Percentiles rank a stretch among this genome's conserved stretches.
These are phyloP conservation scores for Solanum pinnatisectum DNA, from an alignment of 257 asterid species.

Conservation along the genomic window DNA sequence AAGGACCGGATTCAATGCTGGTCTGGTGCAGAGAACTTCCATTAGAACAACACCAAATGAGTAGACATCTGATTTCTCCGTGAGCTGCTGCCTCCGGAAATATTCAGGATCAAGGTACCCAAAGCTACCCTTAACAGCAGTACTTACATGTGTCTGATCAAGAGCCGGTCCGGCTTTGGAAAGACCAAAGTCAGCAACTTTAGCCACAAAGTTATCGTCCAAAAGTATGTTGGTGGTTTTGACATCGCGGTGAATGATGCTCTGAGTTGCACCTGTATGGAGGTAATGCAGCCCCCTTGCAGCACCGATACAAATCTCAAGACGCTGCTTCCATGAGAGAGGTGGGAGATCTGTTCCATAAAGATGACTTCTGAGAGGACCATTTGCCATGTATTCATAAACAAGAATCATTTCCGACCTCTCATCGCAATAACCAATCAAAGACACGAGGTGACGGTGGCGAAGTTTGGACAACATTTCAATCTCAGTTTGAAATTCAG, in stretches of 20 bases:
- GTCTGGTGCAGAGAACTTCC: conserved; percentile 46
- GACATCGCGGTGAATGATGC: conserved; percentile 42
- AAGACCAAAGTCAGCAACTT: conserved; percentile 45
- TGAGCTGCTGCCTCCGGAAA: conserved; percentile 41
- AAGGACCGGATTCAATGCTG: conserved; percentile 41
- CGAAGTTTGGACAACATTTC: conserved; percentile 45
- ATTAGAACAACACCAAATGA: conserved; percentile 42
- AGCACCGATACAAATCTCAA: conserved; percentile 42
- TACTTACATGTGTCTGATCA: conserved; percentile 43
- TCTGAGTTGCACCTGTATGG: conserved; percentile 43
- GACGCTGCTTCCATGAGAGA: conserved; percentile 37
- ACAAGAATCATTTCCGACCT: conserved; percentile 44
- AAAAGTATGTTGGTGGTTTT: conserved; percentile 41
- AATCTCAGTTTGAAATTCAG: conserved; percentile 42
- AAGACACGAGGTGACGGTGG: conserved; percentile 42
- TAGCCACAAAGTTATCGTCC: conserved; percentile 37
- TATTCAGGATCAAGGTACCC: conserved; percentile 49
- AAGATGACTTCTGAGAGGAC: conserved; percentile 42
- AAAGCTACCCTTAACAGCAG: conserved; percentile 41
- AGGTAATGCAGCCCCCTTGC: conserved; percentile 46
- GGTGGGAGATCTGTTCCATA: conserved; percentile 42
- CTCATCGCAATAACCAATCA: conserved; percentile 40
- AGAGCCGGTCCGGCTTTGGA: conserved; percentile 42
- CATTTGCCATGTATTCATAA: conserved; percentile 43
- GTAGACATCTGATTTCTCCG: conserved; percentile 41